These are phyloP conservation scores for Neonectria sp. DNA, from an alignment of 2,329 filamentous ascomycete species.

Conservation along the genomic window DNA sequence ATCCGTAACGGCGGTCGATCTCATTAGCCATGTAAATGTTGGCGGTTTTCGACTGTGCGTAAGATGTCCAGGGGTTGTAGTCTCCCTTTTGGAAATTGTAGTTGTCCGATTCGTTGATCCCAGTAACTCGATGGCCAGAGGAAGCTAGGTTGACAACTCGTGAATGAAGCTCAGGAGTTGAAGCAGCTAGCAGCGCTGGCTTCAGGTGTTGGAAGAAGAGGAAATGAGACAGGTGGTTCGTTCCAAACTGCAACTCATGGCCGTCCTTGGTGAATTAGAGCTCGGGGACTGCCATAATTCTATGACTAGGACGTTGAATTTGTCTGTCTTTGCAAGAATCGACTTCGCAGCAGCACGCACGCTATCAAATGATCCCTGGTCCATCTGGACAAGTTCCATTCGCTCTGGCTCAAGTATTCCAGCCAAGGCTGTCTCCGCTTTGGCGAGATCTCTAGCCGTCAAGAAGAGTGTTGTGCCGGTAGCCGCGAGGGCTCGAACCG, in stretches of 20 bases:
- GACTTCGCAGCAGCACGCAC: no score
- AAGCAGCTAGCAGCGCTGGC: background rate
- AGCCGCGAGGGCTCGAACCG: constrained; percentile 51
- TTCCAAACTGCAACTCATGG: no score
- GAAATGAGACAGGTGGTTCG: no score
- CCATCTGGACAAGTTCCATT: constrained; percentile 1
- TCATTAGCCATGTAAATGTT: constrained; percentile 42
- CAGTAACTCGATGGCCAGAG: background rate
- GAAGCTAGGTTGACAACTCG: constrained; percentile 19
- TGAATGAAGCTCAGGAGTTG: background rate
- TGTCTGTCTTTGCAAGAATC: no score
- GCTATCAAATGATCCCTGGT: no score
- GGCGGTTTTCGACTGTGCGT: constrained; percentile 38
- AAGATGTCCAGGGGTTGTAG: constrained; percentile 35
- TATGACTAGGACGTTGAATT: no score
- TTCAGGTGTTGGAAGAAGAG: constrained; percentile 20
- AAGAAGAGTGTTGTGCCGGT: constrained; percentile 57
- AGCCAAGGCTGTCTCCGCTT: constrained; percentile 49
- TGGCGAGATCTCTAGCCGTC: constrained; percentile 52
- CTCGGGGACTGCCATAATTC: no score
- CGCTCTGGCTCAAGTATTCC: constrained; percentile 17
- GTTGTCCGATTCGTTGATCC: constrained; percentile 14
- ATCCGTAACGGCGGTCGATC: constrained; percentile 34
- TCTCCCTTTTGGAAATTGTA: constrained; percentile 34
- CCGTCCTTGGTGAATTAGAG: no score